These are phyloP conservation scores for Chenopodium suecicum DNA, from an alignment of 148 eudicot genomes.

Conservation along the genomic window DNA sequence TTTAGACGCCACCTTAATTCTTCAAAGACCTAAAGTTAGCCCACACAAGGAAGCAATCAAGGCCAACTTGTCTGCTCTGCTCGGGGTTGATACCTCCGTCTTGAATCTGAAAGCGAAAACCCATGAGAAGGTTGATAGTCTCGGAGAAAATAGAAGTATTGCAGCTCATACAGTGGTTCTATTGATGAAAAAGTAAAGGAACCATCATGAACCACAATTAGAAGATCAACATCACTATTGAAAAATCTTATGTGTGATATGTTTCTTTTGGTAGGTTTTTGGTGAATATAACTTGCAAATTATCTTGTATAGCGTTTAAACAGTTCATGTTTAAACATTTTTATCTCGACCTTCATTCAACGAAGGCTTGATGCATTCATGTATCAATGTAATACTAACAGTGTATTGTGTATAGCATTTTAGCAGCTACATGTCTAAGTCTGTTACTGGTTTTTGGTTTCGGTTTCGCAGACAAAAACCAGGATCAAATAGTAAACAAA, in stretches of 20 bases:
- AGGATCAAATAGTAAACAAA: no score
- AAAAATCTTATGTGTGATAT: not conserved
- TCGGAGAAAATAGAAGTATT: conserved; percentile 92
- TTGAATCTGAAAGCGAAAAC: conserved; percentile 94
- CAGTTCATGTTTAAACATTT: not conserved
- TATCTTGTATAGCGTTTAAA: not conserved
- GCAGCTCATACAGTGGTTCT: conserved; percentile 96
- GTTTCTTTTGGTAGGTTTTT: not conserved
- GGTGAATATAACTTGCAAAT: not conserved
- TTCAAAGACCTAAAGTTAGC: conserved; percentile 85
- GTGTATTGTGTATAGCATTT: not conserved
- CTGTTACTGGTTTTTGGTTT: no score
- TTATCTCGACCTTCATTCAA: not conserved
- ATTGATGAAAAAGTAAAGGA: conserved; percentile 67
- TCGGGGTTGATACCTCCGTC: conserved; percentile 80
- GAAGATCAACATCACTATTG: not conserved
- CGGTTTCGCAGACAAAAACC: not conserved
- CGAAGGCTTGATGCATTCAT: not conserved
- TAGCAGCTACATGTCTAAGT: not conserved
- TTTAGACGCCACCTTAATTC: conserved; percentile 88
- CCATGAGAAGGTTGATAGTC: conserved; percentile 95
- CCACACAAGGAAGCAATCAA: conserved; percentile 86
- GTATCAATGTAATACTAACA: not conserved
- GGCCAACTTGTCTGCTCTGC: conserved; percentile 66
- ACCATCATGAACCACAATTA: not conserved